Evolutionary conservation across 345 rosid species (phyloP).

Genomic region (Gossypium mustelinum): DNA sequence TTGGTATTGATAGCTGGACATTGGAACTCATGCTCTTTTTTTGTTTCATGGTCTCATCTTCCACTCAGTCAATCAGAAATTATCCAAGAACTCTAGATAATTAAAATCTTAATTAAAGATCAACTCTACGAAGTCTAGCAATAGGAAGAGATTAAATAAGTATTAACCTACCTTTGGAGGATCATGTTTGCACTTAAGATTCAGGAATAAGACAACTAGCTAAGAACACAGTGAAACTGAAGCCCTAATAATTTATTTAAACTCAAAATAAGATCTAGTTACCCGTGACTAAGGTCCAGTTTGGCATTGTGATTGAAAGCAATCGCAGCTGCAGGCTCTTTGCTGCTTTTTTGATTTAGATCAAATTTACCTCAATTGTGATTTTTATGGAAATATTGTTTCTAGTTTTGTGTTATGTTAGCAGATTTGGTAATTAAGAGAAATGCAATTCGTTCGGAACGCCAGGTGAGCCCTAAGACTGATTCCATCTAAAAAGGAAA

Average conservation of each 20-base stretch:
- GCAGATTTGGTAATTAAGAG: background rate
- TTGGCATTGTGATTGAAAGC: background rate
- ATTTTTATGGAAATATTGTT: background rate
- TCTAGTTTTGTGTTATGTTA: background rate
- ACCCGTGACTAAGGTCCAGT: background rate
- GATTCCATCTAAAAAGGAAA: background rate
- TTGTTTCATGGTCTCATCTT: background rate
- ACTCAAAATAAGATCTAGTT: background rate
- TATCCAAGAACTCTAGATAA: background rate
- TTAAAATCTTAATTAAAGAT: background rate
- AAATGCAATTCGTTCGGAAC: background rate
- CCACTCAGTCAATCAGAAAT: background rate
- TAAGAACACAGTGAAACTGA: background rate
- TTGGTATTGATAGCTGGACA: background rate
- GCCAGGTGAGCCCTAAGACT: background rate
- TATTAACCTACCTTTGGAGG: background rate
- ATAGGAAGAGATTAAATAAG: background rate
- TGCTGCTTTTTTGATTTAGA: background rate
- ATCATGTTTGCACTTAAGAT: background rate
- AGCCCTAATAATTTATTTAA: constrained; percentile 7
- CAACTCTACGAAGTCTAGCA: background rate
- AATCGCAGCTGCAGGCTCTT: background rate
- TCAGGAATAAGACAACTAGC: background rate
- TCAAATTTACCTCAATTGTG: background rate
- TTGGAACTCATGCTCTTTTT: background rate